Percentiles rank a stretch among this genome's conserved stretches.
phyloP scores from a whole-genome alignment of 2,329 filamentous ascomycete genomes.

The Onygenales sp. region DNA sequence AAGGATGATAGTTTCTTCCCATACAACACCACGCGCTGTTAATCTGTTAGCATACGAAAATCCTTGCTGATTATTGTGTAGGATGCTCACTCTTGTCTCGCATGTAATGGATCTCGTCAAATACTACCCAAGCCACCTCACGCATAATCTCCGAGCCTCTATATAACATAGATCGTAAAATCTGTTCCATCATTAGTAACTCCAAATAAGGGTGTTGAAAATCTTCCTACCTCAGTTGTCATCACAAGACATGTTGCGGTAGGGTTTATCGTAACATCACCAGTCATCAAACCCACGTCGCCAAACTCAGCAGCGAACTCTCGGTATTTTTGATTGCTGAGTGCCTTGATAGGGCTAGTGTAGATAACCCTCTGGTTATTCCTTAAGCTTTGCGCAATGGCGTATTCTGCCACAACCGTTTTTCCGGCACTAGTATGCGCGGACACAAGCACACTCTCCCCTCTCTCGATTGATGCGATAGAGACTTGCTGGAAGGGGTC shows the following conservation, averaged over 20 bases:
- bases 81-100: slow-evolving; percentile 60
- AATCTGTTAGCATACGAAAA: neutral
- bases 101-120: slow-evolving; percentile 98
- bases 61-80: neutral
- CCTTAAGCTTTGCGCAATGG: slow-evolving; percentile 92
- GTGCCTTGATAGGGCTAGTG: slow-evolving; percentile 95
- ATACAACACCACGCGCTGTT: slow-evolving; percentile 76
- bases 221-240: slow-evolving; percentile 65
- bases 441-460: slow-evolving; percentile 92
- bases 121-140: slow-evolving; percentile 96
- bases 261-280: slow-evolving; percentile 98
- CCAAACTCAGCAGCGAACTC: slow-evolving; percentile 94
- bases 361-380: slow-evolving; percentile 98
- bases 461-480: slow-evolving; percentile 87
- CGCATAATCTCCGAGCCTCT: slow-evolving; percentile 98
- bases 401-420: slow-evolving; percentile 96
- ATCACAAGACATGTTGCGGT: slow-evolving; percentile 97
- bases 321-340: slow-evolving; percentile 97
- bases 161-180: slow-evolving; percentile 97
- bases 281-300: slow-evolving; percentile 95
- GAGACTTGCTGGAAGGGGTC: slow-evolving; percentile 97
- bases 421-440: slow-evolving; percentile 97
- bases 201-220: neutral
- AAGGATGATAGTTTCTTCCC: slow-evolving; percentile 98
- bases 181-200: slow-evolving; percentile 35